Base-by-base conservation (phyloP, 805 yeast species). In the Candida namnaoensis region DNA sequence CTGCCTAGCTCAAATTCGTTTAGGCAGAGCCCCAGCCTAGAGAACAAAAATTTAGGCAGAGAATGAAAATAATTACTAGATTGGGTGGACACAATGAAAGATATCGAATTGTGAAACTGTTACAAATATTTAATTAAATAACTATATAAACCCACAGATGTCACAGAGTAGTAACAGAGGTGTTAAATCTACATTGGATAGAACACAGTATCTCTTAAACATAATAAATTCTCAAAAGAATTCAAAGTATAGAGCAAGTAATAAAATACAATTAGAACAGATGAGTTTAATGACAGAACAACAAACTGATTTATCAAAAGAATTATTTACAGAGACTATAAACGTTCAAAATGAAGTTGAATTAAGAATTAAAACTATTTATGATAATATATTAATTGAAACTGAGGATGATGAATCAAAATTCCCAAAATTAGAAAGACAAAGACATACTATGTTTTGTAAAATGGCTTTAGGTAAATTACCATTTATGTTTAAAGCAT, bases 291-390 rank as follows among this genome's bases (percentile, higher is more conserved):
- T 50, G 55, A 41, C 39, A 4, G 35, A 25, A 3, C 38, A 42
- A 3, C 34, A 32, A 4, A 43, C 56, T 5, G 35, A 56, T 5
- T 34, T 57, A 5, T 57, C 53, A 36, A 56, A 58, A 25, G 46
- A 50, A 15, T 55, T 67, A 36, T 48, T 50, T 14, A 64, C 73
- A n/a, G 62, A 53, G 8, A 65, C 74, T 4, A 49, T 59, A 3
- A 49, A 47, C n/a, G 40, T 43, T 2, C 75, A 69, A 48, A 34
- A 51, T n/a, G 61, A 61, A 8, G 54, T 55, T 7, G 64, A 62
- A 44, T 41, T 52, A 11, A 19, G 47, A 8, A 52, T 69, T 33
- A 46, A 58, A 39, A 41, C 48, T 9, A 52, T 69, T 10, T 63
- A 68, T 48, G 49, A 61, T 39, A 47, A 58, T 9, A 34, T 49